Evolutionary conservation across 495 filamentous ascomycete genomes (phyloP).

Genomic region (Penicillium bialowiezense): DNA sequence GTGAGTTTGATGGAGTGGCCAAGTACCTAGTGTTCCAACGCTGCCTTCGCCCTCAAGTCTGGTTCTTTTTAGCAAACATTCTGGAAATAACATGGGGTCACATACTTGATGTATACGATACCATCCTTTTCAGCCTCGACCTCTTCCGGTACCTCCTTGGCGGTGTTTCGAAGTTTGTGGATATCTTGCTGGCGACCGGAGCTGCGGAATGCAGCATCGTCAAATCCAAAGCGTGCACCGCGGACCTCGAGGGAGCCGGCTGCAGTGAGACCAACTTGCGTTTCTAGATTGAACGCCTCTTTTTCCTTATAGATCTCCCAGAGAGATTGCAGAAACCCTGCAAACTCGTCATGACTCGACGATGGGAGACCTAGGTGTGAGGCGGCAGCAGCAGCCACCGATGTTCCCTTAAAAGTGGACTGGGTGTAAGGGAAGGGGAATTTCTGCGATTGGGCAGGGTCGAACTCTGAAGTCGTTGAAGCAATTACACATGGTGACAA

Average conservation of each 20-base stretch:
- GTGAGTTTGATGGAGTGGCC: not conserved
- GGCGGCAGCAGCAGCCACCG: conserved; percentile 40
- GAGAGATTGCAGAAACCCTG: conserved; percentile 51
- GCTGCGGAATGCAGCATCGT: conserved; percentile 73
- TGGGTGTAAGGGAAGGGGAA: conserved; percentile 62
- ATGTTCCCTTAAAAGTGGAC: conserved; percentile 24
- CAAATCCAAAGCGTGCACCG: conserved; percentile 62
- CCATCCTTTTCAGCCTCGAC: conserved; percentile 66
- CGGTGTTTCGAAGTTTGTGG: conserved; percentile 53
- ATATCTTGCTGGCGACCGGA: conserved; percentile 62
- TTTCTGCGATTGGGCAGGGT: conserved; percentile 37
- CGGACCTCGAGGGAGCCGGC: conserved; percentile 46
- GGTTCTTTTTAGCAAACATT: conserved; percentile 8
- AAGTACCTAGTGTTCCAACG: conserved; percentile 64
- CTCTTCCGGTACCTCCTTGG: conserved; percentile 54
- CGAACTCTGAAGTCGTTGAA: conserved; percentile 47
- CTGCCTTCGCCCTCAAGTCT: conserved; percentile 49
- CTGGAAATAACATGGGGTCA: not conserved
- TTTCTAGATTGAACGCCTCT: conserved; percentile 64
- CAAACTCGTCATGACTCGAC: conserved; percentile 40
- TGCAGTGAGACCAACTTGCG: conserved; percentile 37
- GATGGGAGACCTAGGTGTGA: conserved; percentile 51
- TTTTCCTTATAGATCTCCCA: conserved; percentile 61
- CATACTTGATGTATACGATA: conserved; percentile 68
- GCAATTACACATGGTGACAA: conserved; percentile 65